Evolutionary conservation across 257 asterid species (phyloP).

Genomic region (Solanum neorickii): DNA sequence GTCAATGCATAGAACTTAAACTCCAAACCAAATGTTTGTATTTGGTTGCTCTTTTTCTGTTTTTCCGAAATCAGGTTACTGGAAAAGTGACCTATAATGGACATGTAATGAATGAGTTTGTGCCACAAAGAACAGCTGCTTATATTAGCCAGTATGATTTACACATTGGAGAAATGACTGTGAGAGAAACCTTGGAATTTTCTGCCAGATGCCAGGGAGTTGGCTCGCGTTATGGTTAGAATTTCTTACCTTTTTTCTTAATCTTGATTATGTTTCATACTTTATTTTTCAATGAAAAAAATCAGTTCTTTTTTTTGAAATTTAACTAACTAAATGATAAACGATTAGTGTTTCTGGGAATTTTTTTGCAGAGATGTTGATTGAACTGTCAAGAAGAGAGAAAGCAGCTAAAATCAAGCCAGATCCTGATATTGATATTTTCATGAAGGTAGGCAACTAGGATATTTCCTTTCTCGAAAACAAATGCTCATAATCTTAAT

Average conservation of each 20-base stretch:
- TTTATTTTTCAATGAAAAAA: no score
- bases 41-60: neutral
- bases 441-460: constrained; percentile 29
- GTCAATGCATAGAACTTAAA: constrained; percentile 25
- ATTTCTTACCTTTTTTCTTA: no score
- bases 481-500: neutral
- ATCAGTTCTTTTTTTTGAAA: neutral
- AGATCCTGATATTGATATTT: constrained; percentile 35
- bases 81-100: constrained; percentile 60
- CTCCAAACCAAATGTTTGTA: neutral
- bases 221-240: constrained; percentile 45
- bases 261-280: no score
- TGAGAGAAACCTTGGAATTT: constrained; percentile 57
- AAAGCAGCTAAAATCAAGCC: constrained; percentile 39
- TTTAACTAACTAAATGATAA: neutral
- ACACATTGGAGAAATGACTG: constrained; percentile 68
- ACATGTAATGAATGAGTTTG: constrained; percentile 44
- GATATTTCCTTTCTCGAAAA: neutral
- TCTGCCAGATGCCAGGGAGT: constrained; percentile 71
- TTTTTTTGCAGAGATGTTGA: constrained; percentile 52
- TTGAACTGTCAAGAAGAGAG: constrained; percentile 40
- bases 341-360: neutral
- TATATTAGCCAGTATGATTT: constrained; percentile 57
- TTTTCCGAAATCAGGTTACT: constrained; percentile 13
- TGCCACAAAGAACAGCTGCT: constrained; percentile 50